Evolutionary conservation across 192 early-diverging fungal species (phyloP), one percentile per base, ranked within the genome.

Genomic region (Funneliformis mosseae): DNA sequence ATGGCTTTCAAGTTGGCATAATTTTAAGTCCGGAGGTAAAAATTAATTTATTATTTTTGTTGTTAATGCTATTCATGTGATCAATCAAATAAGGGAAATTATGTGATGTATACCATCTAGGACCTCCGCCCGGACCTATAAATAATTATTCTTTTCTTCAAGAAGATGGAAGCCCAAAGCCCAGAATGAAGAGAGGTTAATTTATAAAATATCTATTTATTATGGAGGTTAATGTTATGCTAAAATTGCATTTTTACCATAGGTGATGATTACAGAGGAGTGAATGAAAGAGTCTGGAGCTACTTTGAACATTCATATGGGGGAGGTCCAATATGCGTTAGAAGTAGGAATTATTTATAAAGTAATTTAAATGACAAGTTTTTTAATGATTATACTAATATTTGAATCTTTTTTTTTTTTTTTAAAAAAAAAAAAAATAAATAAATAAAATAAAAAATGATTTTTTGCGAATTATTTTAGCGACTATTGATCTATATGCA

Each of bases 11-110:
- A 82, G 79, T 45, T 86, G 85, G 85, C 83, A 84, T 46, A 69
- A 81, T 38, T 86, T 86, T 78, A 86, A 86, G 62, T 67, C 73
- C 10, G 85, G 85, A 81, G 85, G 83, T 85, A 79, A 68, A 48
- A 18, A 62, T 8, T 60, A 69, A 27, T 68, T 18, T 66, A 33
- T 66, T 33, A 33, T 33, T 33, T n/a, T 33, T 33, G 33, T 33
- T 63, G 18, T 23, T 12, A 27, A 0, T 33, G 8, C 1, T 23
- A 55, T 21, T 38, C 45, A 60, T 14, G 11, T 45, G 28, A 23
- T 8, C n/a, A 25, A 8, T 5, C 11, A 0, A 45, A 45, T 45
- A 10, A 10, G 43, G 9, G 43, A 45, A 45, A 55, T 55, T 55
- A n/a, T 55, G 33, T 55, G n/a, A 39, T 42, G n/a, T 43, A 21